A percentile compares a stretch with the other conserved stretches of the same genome.
Conservation (phyloP, 1,139 yeast genomes). For the Sugiyamaella paludigena region DNA sequence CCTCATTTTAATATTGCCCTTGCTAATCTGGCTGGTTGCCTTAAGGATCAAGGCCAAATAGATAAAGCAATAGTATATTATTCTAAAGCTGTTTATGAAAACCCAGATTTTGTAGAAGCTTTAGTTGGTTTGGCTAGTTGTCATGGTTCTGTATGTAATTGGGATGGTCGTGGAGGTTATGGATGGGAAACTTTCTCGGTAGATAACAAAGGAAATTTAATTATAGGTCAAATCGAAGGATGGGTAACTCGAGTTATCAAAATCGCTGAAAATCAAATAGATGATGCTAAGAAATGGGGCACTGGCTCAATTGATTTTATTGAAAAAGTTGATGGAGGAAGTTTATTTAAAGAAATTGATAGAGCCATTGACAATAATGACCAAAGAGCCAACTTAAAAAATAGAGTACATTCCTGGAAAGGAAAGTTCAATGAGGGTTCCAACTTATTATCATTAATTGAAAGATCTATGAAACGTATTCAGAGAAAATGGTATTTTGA, state of each 20-base stretch:
- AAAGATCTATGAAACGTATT: conserved; percentile 27
- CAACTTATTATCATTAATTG: conserved; percentile 30
- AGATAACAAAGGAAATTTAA: conserved; percentile 29
- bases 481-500: conserved; percentile 37
- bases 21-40: conserved; percentile 37
- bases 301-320: conserved; percentile 26
- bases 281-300: conserved; percentile 33
- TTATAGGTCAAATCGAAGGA: conserved; percentile 28
- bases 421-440: conserved; percentile 32
- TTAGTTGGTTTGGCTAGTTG: conserved; percentile 37
- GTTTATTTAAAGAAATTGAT: conserved; percentile 21
- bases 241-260: conserved; percentile 32
- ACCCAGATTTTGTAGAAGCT: conserved; percentile 37
- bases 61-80: conserved; percentile 35
- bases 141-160: conserved; percentile 36
- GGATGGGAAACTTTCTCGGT: conserved; percentile 36
- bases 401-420: conserved; percentile 18
- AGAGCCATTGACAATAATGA: conserved; percentile 27
- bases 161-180: conserved; percentile 36
- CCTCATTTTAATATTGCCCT: conserved; percentile 36
- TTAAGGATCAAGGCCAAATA: conserved; percentile 37
- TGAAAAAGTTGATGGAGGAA: conserved; percentile 17
- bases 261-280: conserved; percentile 31
- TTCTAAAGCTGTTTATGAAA: conserved; percentile 32
- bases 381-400: conserved; percentile 1